These are phyloP conservation scores for Lachnellula subtilissima DNA, from an alignment of 2,329 filamentous ascomycete genomes.

Conservation along the genomic window DNA sequence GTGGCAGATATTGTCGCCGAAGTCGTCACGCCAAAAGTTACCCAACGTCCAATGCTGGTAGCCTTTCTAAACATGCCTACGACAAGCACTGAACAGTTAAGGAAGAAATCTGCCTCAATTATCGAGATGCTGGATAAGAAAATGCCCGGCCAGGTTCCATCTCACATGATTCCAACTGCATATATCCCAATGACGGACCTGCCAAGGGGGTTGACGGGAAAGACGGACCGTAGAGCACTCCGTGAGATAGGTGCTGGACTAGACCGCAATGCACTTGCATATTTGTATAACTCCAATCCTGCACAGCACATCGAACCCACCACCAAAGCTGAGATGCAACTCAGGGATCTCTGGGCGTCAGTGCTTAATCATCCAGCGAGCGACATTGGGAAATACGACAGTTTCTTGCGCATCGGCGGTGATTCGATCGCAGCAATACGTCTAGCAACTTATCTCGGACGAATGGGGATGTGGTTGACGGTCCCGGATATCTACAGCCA, in stretches of 20 bases:
- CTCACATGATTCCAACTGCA: conserved; percentile 30
- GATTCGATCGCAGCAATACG: conserved; percentile 35
- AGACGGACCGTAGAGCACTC: conserved; percentile 33
- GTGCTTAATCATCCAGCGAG: background rate
- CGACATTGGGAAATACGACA: conserved; percentile 22
- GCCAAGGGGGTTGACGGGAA: conserved; percentile 27
- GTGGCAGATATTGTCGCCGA: conserved; percentile 29
- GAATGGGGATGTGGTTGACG: conserved; percentile 30
- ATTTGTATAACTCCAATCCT: background rate
- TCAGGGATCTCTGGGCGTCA: conserved; percentile 3
- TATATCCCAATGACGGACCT: conserved; percentile 26
- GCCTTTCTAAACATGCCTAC: conserved; percentile 27
- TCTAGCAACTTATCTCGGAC: conserved; percentile 35
- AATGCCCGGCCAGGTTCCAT: conserved; percentile 29
- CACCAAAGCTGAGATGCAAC: background rate
- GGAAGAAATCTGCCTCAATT: background rate
- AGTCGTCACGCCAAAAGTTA: conserved; percentile 28
- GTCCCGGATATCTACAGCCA: conserved; percentile 40
- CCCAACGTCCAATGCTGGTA: conserved; percentile 30
- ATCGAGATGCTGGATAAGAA: conserved; percentile 5
- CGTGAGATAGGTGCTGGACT: conserved; percentile 11
- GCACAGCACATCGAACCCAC: background rate
- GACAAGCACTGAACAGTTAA: conserved; percentile 50
- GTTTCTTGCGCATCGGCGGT: conserved; percentile 34
- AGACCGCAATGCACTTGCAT: background rate